Base-by-base conservation (phyloP, 2,329 filamentous ascomycete species). In the Venturia effusa region DNA sequence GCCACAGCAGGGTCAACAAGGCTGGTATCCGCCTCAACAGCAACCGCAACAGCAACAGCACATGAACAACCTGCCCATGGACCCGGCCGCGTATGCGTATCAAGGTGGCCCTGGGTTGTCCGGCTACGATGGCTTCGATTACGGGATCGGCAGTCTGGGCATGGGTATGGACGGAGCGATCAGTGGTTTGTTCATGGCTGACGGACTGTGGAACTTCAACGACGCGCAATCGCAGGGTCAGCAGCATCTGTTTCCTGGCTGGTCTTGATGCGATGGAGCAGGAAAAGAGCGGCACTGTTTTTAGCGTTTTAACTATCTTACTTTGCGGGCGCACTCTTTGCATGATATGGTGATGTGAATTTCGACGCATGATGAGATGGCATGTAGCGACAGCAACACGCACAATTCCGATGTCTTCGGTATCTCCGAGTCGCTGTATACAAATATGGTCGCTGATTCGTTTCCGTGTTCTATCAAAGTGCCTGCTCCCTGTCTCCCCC, bases 121-220 rank as follows among this genome's bases (percentile, higher is more conserved):
- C 24, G 51, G 45, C 5, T 64, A 64, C 19, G 62, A 64, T 51
- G 62, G 37, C 17, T 64, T 64, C 27, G 62, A 64, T 51, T 64
- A 64, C 19, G 62, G 62, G 7, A 41, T 61, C 10, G 54, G 57
- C 7, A 40, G 37, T 13, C 17, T 64, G 30, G 57, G 57, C 2
- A 59, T 60, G 39, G 51, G 34, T n/a, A 64, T 64, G 54, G 62
- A 64, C 34, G 62, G 62, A 22, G 62, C 62, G 5, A 64, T 64
- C n/a, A 37, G 30, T 15, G 62, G 62, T 3, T 39, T 64, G n/a
- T 64, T 64, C 41, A 40, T 59, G 51, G 41, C 62, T 7, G 62
- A 64, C 61, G 57, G 41, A 13, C 15, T 64, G 37, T 64, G 62
- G 62, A 61, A 57, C 15, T 59, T 48, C 39, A 54, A 57, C 19